Conservation (phyloP, 228 moss, liverwort and hornwort species). For the Sphagnum magellanicum region DNA sequence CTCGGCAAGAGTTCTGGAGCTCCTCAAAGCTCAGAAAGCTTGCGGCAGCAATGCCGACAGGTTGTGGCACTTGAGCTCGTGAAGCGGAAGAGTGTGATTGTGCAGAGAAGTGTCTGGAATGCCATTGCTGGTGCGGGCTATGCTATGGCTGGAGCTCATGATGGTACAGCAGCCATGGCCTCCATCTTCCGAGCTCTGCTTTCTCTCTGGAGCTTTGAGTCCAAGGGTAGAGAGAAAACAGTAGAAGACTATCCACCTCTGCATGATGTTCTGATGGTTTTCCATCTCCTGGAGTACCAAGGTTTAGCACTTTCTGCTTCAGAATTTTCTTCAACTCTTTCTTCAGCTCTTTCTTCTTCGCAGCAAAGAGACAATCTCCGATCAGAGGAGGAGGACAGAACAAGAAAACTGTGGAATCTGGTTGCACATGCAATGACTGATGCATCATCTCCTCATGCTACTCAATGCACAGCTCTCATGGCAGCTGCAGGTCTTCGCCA, state of each 20-base stretch:
- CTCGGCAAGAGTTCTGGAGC: conserved; percentile 56
- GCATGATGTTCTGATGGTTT: conserved; percentile 58
- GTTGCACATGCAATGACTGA: conserved; percentile 14
- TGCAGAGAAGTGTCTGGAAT: conserved; percentile 36
- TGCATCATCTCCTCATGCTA: conserved; percentile 16
- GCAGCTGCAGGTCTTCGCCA: conserved; percentile 65
- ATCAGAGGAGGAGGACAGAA: conserved; percentile 13
- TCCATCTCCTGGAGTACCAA: conserved; percentile 78
- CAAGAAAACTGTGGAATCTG: conserved; percentile 25
- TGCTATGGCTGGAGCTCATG: conserved; percentile 15
- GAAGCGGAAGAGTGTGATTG: conserved; percentile 43
- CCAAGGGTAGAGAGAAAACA: conserved; percentile 14
- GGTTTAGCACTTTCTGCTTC: conserved; percentile 34
- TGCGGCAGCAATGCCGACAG: conserved; percentile 41
- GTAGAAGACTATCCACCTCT: conserved; percentile 24
- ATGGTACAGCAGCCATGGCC: conserved; percentile 18
- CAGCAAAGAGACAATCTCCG: conserved; percentile 16
- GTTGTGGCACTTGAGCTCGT: conserved; percentile 43
- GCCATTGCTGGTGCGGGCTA: conserved; percentile 83
- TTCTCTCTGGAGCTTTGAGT: conserved; percentile 48
- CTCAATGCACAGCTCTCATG: conserved; percentile 61
- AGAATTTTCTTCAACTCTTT: too few relatives aligned
- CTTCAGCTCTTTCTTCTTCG: too few relatives aligned
- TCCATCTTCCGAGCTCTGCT: conserved; percentile 42
- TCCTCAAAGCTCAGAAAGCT: conserved; percentile 23